A percentile compares a stretch with the other conserved stretches of the same genome.
Conservation (phyloP, 179 eudicot genomes). For the Drosera spatulata region DNA sequence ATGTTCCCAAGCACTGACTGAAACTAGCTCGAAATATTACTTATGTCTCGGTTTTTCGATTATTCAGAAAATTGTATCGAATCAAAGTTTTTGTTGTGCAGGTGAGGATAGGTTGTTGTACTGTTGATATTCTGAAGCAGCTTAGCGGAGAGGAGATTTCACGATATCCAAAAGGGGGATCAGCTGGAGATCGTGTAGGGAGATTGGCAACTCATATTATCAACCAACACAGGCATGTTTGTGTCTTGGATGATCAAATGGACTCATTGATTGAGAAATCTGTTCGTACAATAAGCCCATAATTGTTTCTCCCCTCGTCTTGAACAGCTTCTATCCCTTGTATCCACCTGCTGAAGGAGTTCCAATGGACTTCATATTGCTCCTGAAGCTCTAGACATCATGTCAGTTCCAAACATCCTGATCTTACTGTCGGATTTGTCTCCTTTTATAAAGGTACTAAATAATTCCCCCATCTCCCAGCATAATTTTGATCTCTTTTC, state of each 20-base stretch:
- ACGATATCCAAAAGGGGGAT: constrained; percentile 38
- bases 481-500: too few relatives aligned
- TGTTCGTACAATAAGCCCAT: too few relatives aligned
- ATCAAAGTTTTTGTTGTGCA: constrained; percentile 19
- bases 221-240: constrained; percentile 69
- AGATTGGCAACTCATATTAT: constrained; percentile 79
- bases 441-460: constrained; percentile 68
- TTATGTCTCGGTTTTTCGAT: too few relatives aligned
- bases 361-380: constrained; percentile 91
- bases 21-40: too few relatives aligned
- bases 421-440: constrained; percentile 90
- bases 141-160: constrained; percentile 93
- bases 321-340: constrained; percentile 86
- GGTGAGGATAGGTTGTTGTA: constrained; percentile 80
- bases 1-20: too few relatives aligned
- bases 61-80: neutral
- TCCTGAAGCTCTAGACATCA: constrained; percentile 60
- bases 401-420: constrained; percentile 67
- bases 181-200: constrained; percentile 47
- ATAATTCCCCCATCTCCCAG: neutral
- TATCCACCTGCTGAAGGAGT: constrained; percentile 92
- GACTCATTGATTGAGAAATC: too few relatives aligned
- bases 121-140: constrained; percentile 78
- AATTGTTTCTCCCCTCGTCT: neutral
- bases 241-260: neutral